Percentiles rank a stretch among this genome's conserved stretches.
Evolutionary conservation across 1,284 basidiomycete genomes (phyloP).

Genomic region (Ustilago loliicola): DNA sequence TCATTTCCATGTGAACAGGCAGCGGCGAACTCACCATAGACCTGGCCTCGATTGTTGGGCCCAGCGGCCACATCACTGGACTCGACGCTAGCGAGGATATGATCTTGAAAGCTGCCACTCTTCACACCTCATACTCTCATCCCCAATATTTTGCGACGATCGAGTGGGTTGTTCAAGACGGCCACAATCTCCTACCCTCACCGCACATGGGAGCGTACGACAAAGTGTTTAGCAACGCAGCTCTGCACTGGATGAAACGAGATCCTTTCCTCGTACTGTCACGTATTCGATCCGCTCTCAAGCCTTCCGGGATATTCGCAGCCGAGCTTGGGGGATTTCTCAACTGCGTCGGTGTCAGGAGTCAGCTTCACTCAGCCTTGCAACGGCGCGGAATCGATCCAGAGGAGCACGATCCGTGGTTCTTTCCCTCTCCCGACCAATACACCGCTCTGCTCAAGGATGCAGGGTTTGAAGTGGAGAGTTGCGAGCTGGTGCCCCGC

Average conservation of each 20-base stretch:
- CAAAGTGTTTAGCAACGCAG: conserved; percentile 54
- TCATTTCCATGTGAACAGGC: conserved; percentile 10
- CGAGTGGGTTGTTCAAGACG: conserved; percentile 27
- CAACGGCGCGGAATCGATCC: conserved; percentile 20
- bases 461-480: conserved; percentile 30
- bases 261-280: conserved; percentile 13
- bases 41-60: conserved; percentile 17
- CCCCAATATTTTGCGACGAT: not conserved
- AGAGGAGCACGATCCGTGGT: conserved; percentile 33
- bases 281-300: conserved; percentile 2
- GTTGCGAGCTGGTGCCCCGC: conserved; percentile 37
- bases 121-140: not conserved
- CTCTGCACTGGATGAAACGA: conserved; percentile 51
- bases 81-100: conserved; percentile 44
- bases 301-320: conserved; percentile 28
- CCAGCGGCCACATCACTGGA: conserved; percentile 28
- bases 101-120: conserved; percentile 28
- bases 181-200: conserved; percentile 9
- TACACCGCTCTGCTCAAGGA: conserved; percentile 21
- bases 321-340: conserved; percentile 45
- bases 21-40: conserved; percentile 46
- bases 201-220: conserved; percentile 8
- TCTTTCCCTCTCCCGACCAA: conserved; percentile 31
- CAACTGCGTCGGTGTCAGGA: conserved; percentile 40
- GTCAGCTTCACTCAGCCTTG: conserved; percentile 22